Percentiles rank a stretch among this genome's conserved stretches.
Conservation (phyloP, 2,329 filamentous ascomycete genomes). For the Cladosporium oxysporum region DNA sequence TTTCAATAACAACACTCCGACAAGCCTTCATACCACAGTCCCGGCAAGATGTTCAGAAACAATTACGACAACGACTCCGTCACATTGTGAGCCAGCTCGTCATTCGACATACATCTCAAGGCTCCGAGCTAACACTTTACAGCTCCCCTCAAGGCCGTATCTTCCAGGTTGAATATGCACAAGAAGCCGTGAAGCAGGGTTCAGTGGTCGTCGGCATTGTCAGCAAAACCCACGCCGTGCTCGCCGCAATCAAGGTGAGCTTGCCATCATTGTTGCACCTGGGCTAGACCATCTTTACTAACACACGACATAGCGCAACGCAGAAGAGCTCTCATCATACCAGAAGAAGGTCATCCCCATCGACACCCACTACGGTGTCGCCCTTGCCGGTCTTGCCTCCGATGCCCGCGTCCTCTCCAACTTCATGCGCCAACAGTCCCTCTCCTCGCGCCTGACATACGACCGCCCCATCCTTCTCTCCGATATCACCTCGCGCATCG, state of each 20-base stretch:
- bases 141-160: slow-evolving; percentile 99
- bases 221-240: slow-evolving; percentile 96
- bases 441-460: slow-evolving; percentile 93
- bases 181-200: slow-evolving; percentile 98
- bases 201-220: slow-evolving; percentile 96
- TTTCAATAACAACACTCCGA: not conserved
- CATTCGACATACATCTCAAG: not conserved
- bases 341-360: slow-evolving; percentile 99
- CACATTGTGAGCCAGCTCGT: slow-evolving; percentile 74
- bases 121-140: slow-evolving; percentile 19
- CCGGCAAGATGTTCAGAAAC: slow-evolving; percentile 88
- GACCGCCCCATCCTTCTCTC: slow-evolving; percentile 89
- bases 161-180: slow-evolving; percentile 99
- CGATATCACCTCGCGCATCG: slow-evolving; percentile 87
- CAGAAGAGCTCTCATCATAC: slow-evolving; percentile 98
- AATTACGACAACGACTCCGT: slow-evolving; percentile 99
- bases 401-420: slow-evolving; percentile 99
- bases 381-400: slow-evolving; percentile 93
- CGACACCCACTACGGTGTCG: slow-evolving; percentile 92
- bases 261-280: not conserved
- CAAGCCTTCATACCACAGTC: slow-evolving; percentile 11
- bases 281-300: not conserved
- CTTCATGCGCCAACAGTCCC: slow-evolving; percentile 99
- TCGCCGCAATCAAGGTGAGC: slow-evolving; percentile 90
- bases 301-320: slow-evolving; percentile 71